A percentile compares a stretch with the other conserved stretches of the same genome.
phyloP scores from a whole-genome alignment of 768 basidiomycete species.

The Phallus indusiatus region DNA sequence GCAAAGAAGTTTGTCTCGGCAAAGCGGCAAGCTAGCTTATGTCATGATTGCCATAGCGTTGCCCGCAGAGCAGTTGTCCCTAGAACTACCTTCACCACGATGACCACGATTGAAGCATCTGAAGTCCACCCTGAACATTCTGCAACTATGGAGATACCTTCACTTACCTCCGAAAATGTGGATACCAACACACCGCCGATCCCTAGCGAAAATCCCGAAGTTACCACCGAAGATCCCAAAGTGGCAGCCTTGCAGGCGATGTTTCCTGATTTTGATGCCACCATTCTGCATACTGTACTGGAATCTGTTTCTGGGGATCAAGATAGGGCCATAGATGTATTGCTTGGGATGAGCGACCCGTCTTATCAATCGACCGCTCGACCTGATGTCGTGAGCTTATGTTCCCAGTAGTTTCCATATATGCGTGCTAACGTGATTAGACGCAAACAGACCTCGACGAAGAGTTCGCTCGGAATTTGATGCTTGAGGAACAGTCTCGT shows the following conservation, averaged over 20 bases:
- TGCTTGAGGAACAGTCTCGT: constrained; percentile 43
- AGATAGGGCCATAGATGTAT: constrained; percentile 63
- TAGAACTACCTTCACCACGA: neutral
- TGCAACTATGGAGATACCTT: neutral
- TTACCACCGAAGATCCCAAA: constrained; percentile 31
- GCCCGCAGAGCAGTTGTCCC: neutral
- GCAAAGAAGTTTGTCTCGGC: constrained; percentile 21
- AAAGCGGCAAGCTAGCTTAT: constrained; percentile 1
- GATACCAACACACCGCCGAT: neutral
- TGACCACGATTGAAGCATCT: neutral
- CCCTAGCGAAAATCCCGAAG: constrained; percentile 10
- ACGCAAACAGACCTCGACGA: constrained; percentile 71
- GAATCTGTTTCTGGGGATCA: constrained; percentile 63
- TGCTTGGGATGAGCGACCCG: constrained; percentile 84
- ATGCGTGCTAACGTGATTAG: constrained; percentile 15
- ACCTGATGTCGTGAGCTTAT: constrained; percentile 1
- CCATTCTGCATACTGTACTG: constrained; percentile 64
- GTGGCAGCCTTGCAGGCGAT: constrained; percentile 49
- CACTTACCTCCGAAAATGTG: neutral
- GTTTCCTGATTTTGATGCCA: constrained; percentile 75
- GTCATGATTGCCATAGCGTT: neutral
- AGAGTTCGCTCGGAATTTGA: constrained; percentile 62
- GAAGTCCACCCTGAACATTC: neutral
- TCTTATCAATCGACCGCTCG: constrained; percentile 33
- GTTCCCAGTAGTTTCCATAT: constrained; percentile 5